Conservation (phyloP, 345 rosid species). For the Hevea brasiliensis region DNA sequence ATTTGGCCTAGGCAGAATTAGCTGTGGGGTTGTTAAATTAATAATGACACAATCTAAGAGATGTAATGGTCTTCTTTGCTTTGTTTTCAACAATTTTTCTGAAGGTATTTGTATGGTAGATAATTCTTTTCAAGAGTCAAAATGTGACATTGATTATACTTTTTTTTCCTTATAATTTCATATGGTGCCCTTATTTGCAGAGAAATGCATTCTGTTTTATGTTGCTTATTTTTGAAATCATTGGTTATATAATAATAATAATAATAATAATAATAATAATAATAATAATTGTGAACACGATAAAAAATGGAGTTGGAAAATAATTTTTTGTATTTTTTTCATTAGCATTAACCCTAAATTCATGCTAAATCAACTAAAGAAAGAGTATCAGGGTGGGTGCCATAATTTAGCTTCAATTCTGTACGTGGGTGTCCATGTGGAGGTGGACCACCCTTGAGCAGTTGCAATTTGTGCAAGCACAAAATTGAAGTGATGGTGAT, state of each 20-base stretch:
- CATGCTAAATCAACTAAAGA: background rate
- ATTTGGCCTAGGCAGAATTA: background rate
- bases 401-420: background rate
- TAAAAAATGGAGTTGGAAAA: background rate
- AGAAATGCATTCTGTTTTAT: constrained; percentile 1
- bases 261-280: no score
- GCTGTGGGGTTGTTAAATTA: background rate
- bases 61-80: background rate
- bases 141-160: background rate
- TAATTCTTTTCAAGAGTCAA: background rate
- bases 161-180: background rate
- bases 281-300: no score
- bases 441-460: background rate
- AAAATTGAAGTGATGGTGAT: background rate
- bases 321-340: background rate
- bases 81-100: background rate
- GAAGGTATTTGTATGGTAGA: background rate
- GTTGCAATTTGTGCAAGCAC: background rate
- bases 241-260: background rate
- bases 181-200: background rate
- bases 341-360: background rate
- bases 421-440: background rate
- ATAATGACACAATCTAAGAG: background rate
- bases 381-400: background rate
- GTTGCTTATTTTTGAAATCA: background rate